Conservation (phyloP, 345 rosid genomes). For the Murraya koenigii region DNA sequence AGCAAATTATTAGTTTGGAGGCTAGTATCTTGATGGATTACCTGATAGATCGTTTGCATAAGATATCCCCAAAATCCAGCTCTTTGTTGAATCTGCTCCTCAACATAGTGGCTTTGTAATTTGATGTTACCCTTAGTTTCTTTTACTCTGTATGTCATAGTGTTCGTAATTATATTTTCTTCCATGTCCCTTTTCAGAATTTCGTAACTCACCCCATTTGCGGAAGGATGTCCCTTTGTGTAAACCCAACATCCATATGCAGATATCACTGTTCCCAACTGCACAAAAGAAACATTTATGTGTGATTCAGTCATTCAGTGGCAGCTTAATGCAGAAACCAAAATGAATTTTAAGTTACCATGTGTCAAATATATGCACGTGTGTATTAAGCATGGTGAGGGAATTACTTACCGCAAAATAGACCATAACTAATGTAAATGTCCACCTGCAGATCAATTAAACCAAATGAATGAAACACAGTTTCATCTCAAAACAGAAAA, state of each 20-base stretch:
- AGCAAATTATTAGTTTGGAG: background rate
- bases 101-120: conserved; percentile 39
- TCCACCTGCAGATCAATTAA: conserved; percentile 67
- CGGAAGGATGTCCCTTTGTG: conserved; percentile 14
- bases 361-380: background rate
- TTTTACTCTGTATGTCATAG: conserved; percentile 11
- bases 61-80: conserved; percentile 75
- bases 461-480: background rate
- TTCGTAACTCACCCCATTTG: conserved; percentile 26
- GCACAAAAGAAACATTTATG: conserved; percentile 3
- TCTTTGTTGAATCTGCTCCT: conserved; percentile 38
- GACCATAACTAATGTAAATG: conserved; percentile 67
- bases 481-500: background rate
- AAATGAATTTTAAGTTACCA: background rate
- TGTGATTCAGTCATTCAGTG: background rate
- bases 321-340: background rate
- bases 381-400: background rate
- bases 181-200: conserved; percentile 26
- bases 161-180: conserved; percentile 12
- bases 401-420: conserved; percentile 78
- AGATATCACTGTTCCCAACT: conserved; percentile 71
- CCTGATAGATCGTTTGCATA: conserved; percentile 79
- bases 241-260: conserved; percentile 71
- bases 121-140: conserved; percentile 28
- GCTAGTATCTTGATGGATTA: conserved; percentile 14